Evolutionary conservation across 345 rosid species (phyloP), one percentile per base, ranked within the genome.

Genomic region (Eucalyptus viminalis): DNA sequence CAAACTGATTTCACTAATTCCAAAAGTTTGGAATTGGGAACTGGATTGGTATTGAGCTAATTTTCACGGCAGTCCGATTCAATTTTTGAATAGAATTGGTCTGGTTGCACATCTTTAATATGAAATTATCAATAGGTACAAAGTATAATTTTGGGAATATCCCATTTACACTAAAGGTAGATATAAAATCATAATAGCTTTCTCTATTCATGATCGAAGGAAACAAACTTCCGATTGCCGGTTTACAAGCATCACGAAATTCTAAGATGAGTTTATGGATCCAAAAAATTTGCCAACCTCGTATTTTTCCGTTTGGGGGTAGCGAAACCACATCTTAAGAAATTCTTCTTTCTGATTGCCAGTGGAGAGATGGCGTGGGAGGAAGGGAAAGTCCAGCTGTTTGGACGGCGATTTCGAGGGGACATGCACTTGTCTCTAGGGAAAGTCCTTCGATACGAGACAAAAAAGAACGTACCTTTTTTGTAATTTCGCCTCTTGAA

Each of bases 11-110:
- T 54, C 1, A 22, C 60, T 21, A 54, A 21, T 54, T 54, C 3
- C 27, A 54, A 54, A 54, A 54, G 60, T 54, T 54, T 54, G 60
- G 60, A 54, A 54, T 54, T 54, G 27, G 11, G 60, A 54, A 22
- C 0, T 22, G 1, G 60, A 0, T 54, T 9, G 27, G 60, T 54
- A 54, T 54, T 0, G 6, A 54, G 4, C 60, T 54, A 2, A 1
- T 4, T 54, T 54, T 56, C 6, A 56, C 0, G 60, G 27, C 1
- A 12, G 27, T 22, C 60, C 0, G 12, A 56, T 22, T 56, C 1
- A 3, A 56, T 56, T 56, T 56, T 22, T 9, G 27, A 9, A 22
- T 56, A 56, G 12, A 22, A 22, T 54, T 22, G 27, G 60, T 54
- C 5, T 0, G 3, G 27, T 54, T 19, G 27, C 5, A 9, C 27